These are phyloP conservation scores for Colletotrichum godetiae DNA, from an alignment of 2,329 filamentous ascomycete species.

Conservation along the genomic window DNA sequence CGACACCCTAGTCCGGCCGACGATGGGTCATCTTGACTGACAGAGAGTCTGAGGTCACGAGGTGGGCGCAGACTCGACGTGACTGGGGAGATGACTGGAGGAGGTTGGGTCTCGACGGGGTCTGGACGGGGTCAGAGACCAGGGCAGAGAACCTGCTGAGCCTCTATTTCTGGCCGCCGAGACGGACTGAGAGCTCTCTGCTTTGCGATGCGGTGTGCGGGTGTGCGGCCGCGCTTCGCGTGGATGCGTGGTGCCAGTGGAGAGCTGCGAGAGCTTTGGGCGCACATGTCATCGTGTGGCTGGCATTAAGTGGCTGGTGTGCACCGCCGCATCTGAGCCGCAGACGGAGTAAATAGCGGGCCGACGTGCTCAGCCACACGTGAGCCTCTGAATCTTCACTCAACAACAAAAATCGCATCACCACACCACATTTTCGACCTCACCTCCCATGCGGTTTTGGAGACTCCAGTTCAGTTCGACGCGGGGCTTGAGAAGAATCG, in stretches of 20 bases:
- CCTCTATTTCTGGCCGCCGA: background rate
- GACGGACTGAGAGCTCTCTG: background rate
- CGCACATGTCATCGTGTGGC: background rate
- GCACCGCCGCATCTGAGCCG: background rate
- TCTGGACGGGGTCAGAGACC: constrained; percentile 12
- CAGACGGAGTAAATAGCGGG: rapidly evolving
- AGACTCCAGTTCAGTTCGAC: background rate
- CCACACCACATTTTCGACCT: background rate
- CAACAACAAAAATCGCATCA: background rate
- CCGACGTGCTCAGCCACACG: background rate
- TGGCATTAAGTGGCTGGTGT: background rate
- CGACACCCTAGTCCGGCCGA: background rate
- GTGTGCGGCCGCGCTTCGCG: background rate
- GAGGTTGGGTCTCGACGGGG: constrained; percentile 15
- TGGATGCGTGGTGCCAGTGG: background rate
- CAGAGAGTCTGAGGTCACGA: background rate
- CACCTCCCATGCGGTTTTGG: background rate
- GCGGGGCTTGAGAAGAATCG: too few species aligned
- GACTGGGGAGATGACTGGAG: constrained; percentile 2
- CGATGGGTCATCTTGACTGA: constrained; percentile 3
- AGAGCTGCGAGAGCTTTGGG: background rate
- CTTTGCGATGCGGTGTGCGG: background rate
- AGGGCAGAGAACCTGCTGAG: background rate
- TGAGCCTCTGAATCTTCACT: background rate
- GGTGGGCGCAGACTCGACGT: constrained; percentile 3